Percentiles rank a stretch among this genome's conserved stretches.
phyloP scores from a whole-genome alignment of 169 alveolate species.

The Amoebophrya sp. region DNA sequence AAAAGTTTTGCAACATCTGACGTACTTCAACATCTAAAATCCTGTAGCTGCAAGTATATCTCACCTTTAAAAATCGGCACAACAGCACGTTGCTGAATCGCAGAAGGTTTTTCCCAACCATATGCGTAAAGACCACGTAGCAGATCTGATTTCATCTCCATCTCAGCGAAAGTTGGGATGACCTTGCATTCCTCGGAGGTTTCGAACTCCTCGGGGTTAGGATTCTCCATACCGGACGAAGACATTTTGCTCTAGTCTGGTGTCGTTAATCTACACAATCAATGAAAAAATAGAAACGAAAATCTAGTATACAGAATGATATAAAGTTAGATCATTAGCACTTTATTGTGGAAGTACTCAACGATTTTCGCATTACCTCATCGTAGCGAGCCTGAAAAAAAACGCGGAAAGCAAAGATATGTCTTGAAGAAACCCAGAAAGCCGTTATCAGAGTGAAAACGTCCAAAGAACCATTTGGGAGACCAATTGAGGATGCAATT shows the following conservation, averaged over 20 bases:
- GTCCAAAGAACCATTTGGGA: too few relatives aligned
- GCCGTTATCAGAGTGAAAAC: too few relatives aligned
- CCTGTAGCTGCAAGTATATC: too few relatives aligned
- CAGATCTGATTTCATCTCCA: constrained; percentile 86
- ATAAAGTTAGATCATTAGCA: not conserved
- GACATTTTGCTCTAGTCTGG: too few relatives aligned
- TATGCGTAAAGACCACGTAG: constrained; percentile 61
- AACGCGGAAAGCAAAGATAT: too few relatives aligned
- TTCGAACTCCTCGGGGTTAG: constrained; percentile 29
- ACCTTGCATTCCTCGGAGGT: constrained; percentile 59
- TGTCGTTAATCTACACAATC: not conserved
- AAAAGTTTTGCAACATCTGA: too few relatives aligned
- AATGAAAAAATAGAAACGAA: not conserved
- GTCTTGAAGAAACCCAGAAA: too few relatives aligned
- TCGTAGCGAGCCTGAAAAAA: too few relatives aligned
- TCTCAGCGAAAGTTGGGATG: constrained; percentile 78
- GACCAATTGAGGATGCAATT: too few relatives aligned
- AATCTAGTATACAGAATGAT: not conserved
- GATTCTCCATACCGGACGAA: not conserved
- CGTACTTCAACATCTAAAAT: too few relatives aligned
- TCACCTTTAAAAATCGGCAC: constrained; percentile 90
- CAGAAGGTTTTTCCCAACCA: constrained; percentile 98
- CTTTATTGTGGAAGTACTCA: not conserved
- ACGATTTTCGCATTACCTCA: not conserved
- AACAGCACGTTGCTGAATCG: constrained; percentile 97